Evolutionary conservation across 345 rosid species (phyloP), one percentile per base, ranked within the genome.

Genomic region (Salix suchowensis): DNA sequence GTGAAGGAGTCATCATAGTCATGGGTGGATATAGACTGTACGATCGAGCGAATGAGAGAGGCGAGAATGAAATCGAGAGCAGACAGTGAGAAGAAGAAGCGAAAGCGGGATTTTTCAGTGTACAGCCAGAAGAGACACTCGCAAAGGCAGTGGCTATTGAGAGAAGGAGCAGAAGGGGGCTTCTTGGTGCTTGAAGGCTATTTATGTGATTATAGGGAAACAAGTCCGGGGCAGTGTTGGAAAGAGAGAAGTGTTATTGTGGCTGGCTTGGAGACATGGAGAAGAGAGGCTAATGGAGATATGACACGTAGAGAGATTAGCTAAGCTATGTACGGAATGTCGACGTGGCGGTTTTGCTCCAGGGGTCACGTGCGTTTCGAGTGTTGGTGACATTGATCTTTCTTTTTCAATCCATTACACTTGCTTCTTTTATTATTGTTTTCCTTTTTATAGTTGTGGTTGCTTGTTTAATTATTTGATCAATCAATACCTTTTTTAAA

Each of bases 1-100:
- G 92, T 62, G 94, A 85, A 80, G 94, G 91, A 81, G 98, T 88
- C 88, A 93, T 84, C 93, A 90, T 60, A 85, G 97, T 91, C 98
- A 93, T 91, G 85, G 68, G 75, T 62, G 77, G 54, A 26, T 72
- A 61, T 26, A 71, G 76, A 75, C 54, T 78, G 91, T 71, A 69
- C 37, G 89, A 87, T 86, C 87, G 76, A n/a, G 78, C 67, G 78
- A 86, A 83, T 74, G 67, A 7, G 55, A 36, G 32, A 54, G 65
- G 15, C 13, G 28, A 32, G 23, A 26, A 54, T 54, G 61, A 11
- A 62, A 48, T 73, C 2, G 52, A 55, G 48, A 65, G 28, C 65
- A 80, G 70, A 48, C 39, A 48, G 2, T 55, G 21, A 21, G 26
- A 75, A 18, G 60, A 73, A 32, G 54, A 66, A 79, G 74, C 61